Base-by-base conservation (phyloP, 805 yeast genomes). In the Candida namnaoensis region DNA sequence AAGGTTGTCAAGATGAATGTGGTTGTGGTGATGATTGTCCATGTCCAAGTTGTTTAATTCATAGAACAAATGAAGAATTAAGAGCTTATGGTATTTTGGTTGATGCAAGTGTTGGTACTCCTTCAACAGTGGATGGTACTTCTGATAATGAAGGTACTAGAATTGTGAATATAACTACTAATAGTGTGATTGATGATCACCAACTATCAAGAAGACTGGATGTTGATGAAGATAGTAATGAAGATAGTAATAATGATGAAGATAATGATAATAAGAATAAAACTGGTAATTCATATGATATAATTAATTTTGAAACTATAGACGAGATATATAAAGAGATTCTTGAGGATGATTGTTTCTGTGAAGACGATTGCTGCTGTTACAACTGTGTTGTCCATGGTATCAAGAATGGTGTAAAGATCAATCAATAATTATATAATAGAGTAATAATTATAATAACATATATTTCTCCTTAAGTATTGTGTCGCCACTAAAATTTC, bases 11-110 rank as follows among this genome's bases (percentile, higher is more conserved):
- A 5, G 45, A 38, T 8, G 52, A 46, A 36, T 56, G 60, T 48
- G 24, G 44, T 10, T 56, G 60, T 53, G 59, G 58, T 1, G 47
- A 49, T 4, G 41, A 43, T 3, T 56, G 60, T 44, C 15, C 41
- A 0, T 56, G 60, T 41, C 54, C 50, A 12, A 54, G 55, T 2
- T 56, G 60, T 42, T 38, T 54, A 26, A 44, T 56, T 2, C 60
- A 56, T 41, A 44, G 58, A 42, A 51, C 55, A 1, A 53, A 48
- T 24, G 54, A 53, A 34, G 60, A 55, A 27, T 36, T 55, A 24
- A 45, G 36, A 35, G 46, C 39, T 1, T 48, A 51, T 39, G 59
- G 59, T 1, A 41, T 55, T 4, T 32, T 55, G 28, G 52, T 38
- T 7, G 37, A 44, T n/a, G n/a, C n/a, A n/a, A n/a, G n/a, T n/a